phyloP scores from a whole-genome alignment of 2,329 filamentous ascomycete species.

The Aureobasidium leucospermi region DNA sequence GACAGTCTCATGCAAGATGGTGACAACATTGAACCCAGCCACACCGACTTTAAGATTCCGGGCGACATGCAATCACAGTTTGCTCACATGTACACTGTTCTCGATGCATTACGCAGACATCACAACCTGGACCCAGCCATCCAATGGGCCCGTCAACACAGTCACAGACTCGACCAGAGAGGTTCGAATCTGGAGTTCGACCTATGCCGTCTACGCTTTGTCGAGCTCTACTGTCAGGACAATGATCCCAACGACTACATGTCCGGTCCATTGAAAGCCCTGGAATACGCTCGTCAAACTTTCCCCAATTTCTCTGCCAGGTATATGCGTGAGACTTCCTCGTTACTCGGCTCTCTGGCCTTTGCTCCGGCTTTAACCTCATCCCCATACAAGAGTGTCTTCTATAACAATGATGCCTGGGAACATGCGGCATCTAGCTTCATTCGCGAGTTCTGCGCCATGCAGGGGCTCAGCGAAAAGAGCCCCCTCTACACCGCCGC shows the following conservation, averaged over 20 bases:
- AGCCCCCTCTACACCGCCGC: slow-evolving; percentile 89
- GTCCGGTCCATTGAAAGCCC: slow-evolving; percentile 56
- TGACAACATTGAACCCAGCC: not conserved
- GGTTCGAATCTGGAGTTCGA: slow-evolving; percentile 96
- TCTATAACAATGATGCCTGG: slow-evolving; percentile 69
- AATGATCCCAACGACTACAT: slow-evolving; percentile 23
- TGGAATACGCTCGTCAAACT: slow-evolving; percentile 66
- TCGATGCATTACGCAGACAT: slow-evolving; percentile 64
- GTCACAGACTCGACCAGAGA: slow-evolving; percentile 62
- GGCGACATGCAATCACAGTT: slow-evolving; percentile 66
- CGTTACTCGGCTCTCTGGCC: slow-evolving; percentile 72
- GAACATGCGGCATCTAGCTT: slow-evolving; percentile 81
- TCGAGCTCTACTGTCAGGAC: slow-evolving; percentile 70
- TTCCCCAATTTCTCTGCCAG: slow-evolving; percentile 68
- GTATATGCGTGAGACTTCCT: slow-evolving; percentile 71
- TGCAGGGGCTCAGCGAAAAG: slow-evolving; percentile 82
- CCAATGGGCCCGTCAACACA: slow-evolving; percentile 71
- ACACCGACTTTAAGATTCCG: slow-evolving; percentile 14
- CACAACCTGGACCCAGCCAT: slow-evolving; percentile 78
- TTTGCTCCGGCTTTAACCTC: slow-evolving; percentile 65
- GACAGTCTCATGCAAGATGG: not conserved
- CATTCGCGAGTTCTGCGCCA: slow-evolving; percentile 72
- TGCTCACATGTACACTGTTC: slow-evolving; percentile 80
- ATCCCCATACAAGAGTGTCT: slow-evolving; percentile 74
- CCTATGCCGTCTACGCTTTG: slow-evolving; percentile 78